Base-by-base conservation (phyloP, 441 rosid species). In the Bruguiera hainesii region DNA sequence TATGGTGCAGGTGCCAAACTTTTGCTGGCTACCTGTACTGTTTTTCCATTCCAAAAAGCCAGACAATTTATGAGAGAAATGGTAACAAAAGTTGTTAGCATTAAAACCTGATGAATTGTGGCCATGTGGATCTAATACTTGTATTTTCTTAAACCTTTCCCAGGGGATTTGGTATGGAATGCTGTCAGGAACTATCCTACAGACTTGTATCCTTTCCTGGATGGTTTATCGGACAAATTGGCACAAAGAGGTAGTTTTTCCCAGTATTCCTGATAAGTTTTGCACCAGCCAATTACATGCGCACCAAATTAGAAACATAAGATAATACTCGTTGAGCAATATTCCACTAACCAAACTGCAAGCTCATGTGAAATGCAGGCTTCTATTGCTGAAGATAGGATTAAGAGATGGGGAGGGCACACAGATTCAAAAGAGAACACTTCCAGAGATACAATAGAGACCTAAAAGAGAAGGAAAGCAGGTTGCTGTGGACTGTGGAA, bases 141-240 rank as follows among this genome's bases (percentile, higher is more conserved):
- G 4, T 42, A 42, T 42, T 42, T 42, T 13, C 16, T 42, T 13
- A 13, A 42, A 11, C 48, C 0, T 15, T 56, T 26, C 13, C 26
- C 82, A 87, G 87, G 89, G 92, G 18, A 82, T 86, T 59, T 84
- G 93, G 88, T 61, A 50, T 1, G 88, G 89, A 30, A 87, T 88
- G 90, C 31, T 84, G 52, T 29, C 66, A 0, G 91, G 93, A 15
- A 84, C 83, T 1, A 64, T 71, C 5, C 55, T 75, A 3, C 90
- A 88, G 42, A 84, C 90, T 0, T 28, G 65, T 26, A 71, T 83
- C 7, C 82, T 88, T 4, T 65, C 76, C 28, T 42, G 64, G 56
- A 79, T 85, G 77, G 56, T 84, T 58, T 83, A 71, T n/a, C 75
- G 51, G 73, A 82, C 90, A 15, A 84, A 84, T 69, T 86, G 93